phyloP scores from a whole-genome alignment of 306 rosid species.

The Glycyrrhiza uralensis region DNA sequence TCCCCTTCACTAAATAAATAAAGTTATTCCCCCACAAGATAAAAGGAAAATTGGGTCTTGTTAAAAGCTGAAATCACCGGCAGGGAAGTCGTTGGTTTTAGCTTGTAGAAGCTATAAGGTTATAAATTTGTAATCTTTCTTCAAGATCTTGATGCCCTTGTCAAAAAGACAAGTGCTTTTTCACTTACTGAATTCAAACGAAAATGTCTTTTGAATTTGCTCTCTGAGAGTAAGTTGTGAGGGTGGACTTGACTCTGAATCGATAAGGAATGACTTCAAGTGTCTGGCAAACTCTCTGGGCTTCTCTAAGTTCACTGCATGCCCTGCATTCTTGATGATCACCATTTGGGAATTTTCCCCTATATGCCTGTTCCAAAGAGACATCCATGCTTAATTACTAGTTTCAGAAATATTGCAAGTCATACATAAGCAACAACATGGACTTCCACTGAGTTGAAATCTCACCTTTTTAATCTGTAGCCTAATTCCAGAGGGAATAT shows the following conservation, averaged over 20 bases:
- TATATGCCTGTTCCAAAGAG: slow-evolving; percentile 40
- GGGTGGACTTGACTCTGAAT: slow-evolving; percentile 16
- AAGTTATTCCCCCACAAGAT: not conserved
- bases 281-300: slow-evolving; percentile 50
- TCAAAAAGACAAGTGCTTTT: not conserved
- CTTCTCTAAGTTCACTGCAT: slow-evolving; percentile 59
- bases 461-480: slow-evolving; percentile 52
- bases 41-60: not conserved
- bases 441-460: slow-evolving; percentile 3
- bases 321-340: slow-evolving; percentile 63
- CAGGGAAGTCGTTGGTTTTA: slow-evolving; percentile 4
- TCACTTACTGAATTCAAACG: slow-evolving; percentile 25
- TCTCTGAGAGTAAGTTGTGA: slow-evolving; percentile 20
- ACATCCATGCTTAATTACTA: not conserved
- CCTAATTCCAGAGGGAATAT: slow-evolving; percentile 65
- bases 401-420: not conserved
- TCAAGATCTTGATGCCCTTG: slow-evolving; percentile 3
- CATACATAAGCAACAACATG: not conserved
- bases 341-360: slow-evolving; percentile 47
- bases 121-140: not conserved
- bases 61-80: no score
- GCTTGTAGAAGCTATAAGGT: not conserved
- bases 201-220: slow-evolving; percentile 27
- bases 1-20: not conserved
- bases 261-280: slow-evolving; percentile 47